Evolutionary conservation across 805 yeast species (phyloP).

Genomic region (Candida maris): DNA sequence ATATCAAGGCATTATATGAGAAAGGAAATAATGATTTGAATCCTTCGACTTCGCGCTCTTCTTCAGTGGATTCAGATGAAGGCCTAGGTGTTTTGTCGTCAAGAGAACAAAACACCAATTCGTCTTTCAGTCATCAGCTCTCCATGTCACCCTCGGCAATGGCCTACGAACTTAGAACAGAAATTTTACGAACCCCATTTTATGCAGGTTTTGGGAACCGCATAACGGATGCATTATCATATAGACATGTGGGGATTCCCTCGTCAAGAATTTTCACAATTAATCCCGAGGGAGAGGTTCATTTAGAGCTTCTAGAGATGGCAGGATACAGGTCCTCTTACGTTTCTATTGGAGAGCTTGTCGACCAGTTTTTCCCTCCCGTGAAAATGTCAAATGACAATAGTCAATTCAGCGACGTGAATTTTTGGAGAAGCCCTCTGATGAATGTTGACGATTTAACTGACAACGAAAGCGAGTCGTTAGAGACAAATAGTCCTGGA

Average conservation of each 20-base stretch:
- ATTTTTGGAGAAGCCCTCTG: constrained; percentile 87
- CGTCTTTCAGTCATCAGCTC: neutral
- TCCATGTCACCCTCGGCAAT: neutral
- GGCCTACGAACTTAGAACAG: neutral
- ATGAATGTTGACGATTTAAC: constrained; percentile 57
- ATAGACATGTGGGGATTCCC: constrained; percentile 90
- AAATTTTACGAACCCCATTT: constrained; percentile 60
- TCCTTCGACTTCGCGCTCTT: neutral
- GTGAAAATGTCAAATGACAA: constrained; percentile 38
- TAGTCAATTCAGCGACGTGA: constrained; percentile 77
- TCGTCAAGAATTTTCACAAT: constrained; percentile 92
- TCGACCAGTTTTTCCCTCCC: constrained; percentile 97
- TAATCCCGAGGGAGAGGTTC: constrained; percentile 95
- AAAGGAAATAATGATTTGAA: constrained; percentile 1
- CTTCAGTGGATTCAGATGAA: neutral
- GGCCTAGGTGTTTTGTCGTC: neutral
- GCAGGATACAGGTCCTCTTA: constrained; percentile 91
- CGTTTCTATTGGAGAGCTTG: constrained; percentile 85
- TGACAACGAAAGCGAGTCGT: constrained; percentile 39
- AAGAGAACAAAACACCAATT: neutral
- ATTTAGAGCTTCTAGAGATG: constrained; percentile 90
- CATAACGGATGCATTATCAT: constrained; percentile 94
- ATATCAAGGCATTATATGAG: constrained; percentile 67
- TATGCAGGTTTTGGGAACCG: constrained; percentile 97
- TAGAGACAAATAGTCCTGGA: constrained; percentile 26